Conservation (phyloP, 2,329 filamentous ascomycete genomes). For the Ophiocordyceps sinensis region DNA sequence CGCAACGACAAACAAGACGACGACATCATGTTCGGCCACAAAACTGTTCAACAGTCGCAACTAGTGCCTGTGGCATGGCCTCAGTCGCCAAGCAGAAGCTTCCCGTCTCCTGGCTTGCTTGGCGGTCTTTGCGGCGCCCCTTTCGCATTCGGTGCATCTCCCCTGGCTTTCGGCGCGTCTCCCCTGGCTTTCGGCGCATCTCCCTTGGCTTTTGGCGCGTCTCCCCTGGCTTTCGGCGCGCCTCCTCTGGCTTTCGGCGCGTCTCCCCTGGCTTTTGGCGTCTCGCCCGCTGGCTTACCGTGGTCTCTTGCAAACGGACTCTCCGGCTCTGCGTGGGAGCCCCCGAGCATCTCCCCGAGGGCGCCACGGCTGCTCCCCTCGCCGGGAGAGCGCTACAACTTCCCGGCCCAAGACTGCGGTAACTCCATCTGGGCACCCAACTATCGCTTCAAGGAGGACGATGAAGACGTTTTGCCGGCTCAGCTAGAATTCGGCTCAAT, state of each 20-base stretch:
- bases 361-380: constrained; percentile 4
- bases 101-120: constrained; percentile 2
- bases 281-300: constrained; percentile 2
- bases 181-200: constrained; percentile 8
- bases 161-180: constrained; percentile 6
- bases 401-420: constrained; percentile 13
- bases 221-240: constrained; percentile 7
- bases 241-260: constrained; percentile 8
- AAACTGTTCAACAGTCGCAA: constrained; percentile 1
- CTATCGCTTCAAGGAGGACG: constrained; percentile 8
- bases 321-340: constrained; percentile 2
- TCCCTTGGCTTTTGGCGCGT: constrained; percentile 6
- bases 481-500: background rate
- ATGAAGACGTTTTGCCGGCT: background rate
- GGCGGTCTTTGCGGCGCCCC: constrained; percentile 4
- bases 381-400: constrained; percentile 15
- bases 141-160: constrained; percentile 7
- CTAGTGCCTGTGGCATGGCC: constrained; percentile 2
- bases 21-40: constrained; percentile 4
- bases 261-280: constrained; percentile 7
- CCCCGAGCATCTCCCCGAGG: background rate
- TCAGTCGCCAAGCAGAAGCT: background rate
- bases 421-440: constrained; percentile 20
- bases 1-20: constrained; percentile 2
- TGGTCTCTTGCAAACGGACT: constrained; percentile 4